Evolutionary conservation across 2,329 filamentous ascomycete species (phyloP), one percentile per base, ranked within the genome.

Genomic region (Blumeria graminis): DNA sequence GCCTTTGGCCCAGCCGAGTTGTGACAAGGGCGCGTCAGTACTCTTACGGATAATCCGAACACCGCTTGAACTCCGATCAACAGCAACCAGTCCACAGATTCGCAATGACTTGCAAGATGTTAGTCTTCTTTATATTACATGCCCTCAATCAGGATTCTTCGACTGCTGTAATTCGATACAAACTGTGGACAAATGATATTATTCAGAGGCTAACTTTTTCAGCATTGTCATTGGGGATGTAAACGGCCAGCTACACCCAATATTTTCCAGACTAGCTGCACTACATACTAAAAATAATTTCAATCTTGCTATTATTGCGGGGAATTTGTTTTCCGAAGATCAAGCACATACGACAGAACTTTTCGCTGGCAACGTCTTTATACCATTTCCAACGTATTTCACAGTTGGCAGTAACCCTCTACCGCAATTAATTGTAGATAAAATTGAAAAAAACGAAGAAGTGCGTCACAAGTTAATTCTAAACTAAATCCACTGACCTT

Each of bases 361-460:
- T 3, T 69, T 96, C 0, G 70, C 77, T 32, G 87, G 87, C n/a
- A 73, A 76, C 10, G 81, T 94, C 55, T 66, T 73, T 22, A 73
- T 96, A 4, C 82, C 89, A 3, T 71, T 96, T 0, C 82, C 89
- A 1, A 93, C 84, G 8, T 98, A 98, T 70, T 98, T 96, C 67
- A 86, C 86, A 2, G 74, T 94, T 58, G 88, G 86, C 62, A 80
- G 73, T 39, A 74, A 74, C 51, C 71, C 81, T n/a, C 73, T 98
- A 6, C 92, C 92, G 0, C 68, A 73, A 3, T 70, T 72, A 34
- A 77, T 95, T 22, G 72, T 84, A 18, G 77, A 84, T 64, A 88
- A 81, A 66, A 75, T 96, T 55, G 76, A 86, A 65, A 76, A 76
- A 36, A 78, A 84, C 60, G 82, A 81, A 64, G 78, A 72, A 62